Evolutionary conservation across 148 eudicot species (phyloP).

Genomic region (Rhododendron ferrugineum): DNA sequence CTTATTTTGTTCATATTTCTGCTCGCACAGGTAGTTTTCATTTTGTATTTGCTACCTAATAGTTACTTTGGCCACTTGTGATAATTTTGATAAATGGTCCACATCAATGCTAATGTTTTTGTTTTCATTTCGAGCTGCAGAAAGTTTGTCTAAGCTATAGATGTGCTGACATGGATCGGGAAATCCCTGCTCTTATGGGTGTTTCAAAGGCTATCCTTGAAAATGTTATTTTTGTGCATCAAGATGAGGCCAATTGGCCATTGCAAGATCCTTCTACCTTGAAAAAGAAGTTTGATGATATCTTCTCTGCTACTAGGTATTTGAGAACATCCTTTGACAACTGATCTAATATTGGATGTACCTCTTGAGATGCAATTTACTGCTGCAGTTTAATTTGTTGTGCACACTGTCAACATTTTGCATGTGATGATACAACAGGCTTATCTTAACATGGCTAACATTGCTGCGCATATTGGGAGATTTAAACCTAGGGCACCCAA

Average conservation of each 20-base stretch:
- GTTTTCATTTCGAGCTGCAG: slow-evolving; percentile 35
- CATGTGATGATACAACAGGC: background rate
- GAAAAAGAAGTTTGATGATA: slow-evolving; percentile 98
- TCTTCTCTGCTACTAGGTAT: slow-evolving; percentile 93
- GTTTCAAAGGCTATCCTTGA: slow-evolving; percentile 94
- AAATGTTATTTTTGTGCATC: slow-evolving; percentile 98
- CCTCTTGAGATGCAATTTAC: background rate
- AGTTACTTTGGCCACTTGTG: background rate
- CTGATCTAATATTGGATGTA: background rate
- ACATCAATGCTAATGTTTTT: slow-evolving; percentile 3
- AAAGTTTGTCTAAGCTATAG: slow-evolving; percentile 98
- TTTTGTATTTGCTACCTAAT: background rate
- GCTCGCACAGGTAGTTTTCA: background rate
- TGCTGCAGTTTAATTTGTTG: background rate
- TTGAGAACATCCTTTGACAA: background rate
- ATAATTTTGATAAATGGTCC: background rate
- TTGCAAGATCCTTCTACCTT: slow-evolving; percentile 93
- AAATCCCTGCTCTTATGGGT: slow-evolving; percentile 98
- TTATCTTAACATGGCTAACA: too few species aligned
- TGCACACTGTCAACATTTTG: background rate
- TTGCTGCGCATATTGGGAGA: too few species aligned
- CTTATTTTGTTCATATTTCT: background rate
- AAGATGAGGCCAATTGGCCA: slow-evolving; percentile 99
- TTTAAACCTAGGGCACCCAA: too few species aligned
- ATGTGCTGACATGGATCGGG: slow-evolving; percentile 99